Percentiles rank a stretch among this genome's conserved stretches.
Conservation (phyloP, 208 protist genomes). For the Crithidia brevicula region DNA sequence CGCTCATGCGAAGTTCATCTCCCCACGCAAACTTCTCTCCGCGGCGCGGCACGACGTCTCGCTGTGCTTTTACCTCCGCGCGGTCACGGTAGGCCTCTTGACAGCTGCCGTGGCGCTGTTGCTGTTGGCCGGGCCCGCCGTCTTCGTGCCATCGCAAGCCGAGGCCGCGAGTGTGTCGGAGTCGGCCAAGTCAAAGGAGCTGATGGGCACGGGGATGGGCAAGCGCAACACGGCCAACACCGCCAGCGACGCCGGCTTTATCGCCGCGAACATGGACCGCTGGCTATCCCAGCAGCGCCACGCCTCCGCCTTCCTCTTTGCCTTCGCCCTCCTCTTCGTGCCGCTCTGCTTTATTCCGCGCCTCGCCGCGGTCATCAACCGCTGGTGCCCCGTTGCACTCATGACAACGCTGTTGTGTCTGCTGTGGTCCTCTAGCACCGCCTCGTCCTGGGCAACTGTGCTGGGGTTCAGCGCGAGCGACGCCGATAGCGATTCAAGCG, state of each 20-base stretch:
- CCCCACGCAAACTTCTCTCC: conserved; percentile 17
- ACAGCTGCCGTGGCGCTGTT: conserved; percentile 29
- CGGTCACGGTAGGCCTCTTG: conserved; percentile 31
- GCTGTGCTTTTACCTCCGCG: conserved; percentile 31
- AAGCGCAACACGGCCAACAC: conserved; percentile 15
- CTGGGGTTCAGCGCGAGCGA: conserved; percentile 6
- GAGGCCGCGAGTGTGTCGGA: conserved; percentile 9
- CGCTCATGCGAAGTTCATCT: conserved; percentile 22
- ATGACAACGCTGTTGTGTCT: conserved; percentile 29
- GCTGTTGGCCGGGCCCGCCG: conserved; percentile 18
- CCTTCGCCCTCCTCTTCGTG: conserved; percentile 26
- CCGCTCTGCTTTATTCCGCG: conserved; percentile 37
- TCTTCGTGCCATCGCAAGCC: conserved; percentile 34
- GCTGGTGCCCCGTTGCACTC: conserved; percentile 30
- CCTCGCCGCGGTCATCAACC: conserved; percentile 25
- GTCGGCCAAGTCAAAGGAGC: conserved; percentile 14
- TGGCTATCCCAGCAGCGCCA: conserved; percentile 28
- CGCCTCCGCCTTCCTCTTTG: conserved; percentile 24
- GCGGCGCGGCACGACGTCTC: conserved; percentile 36
- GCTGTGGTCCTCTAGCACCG: conserved; percentile 30
- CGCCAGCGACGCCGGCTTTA: conserved; percentile 5
- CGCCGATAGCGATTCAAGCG: neutral
- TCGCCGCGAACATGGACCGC: conserved; percentile 6
- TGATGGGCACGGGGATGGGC: conserved; percentile 19
- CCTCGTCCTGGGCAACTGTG: conserved; percentile 26